phyloP scores from a whole-genome alignment of 2,329 filamentous ascomycete species.

The Kalmusia sp. region DNA sequence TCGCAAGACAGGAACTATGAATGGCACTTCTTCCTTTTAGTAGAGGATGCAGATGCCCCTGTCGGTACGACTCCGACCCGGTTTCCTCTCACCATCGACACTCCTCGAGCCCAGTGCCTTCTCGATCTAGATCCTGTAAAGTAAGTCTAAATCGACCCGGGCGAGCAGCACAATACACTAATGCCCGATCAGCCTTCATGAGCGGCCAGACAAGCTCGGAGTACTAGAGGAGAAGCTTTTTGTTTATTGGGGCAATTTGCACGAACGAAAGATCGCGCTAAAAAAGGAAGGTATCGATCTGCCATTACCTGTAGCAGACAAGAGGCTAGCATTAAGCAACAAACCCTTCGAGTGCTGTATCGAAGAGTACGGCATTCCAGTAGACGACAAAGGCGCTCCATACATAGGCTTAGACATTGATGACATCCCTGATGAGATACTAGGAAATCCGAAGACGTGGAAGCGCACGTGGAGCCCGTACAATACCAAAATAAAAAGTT shows the following conservation, averaged over 20 bases:
- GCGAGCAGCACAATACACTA: too few species aligned
- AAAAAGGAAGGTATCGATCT: slow-evolving; percentile 52
- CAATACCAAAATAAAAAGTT: not conserved
- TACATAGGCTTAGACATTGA: not conserved
- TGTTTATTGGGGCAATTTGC: slow-evolving; percentile 82
- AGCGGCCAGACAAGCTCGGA: slow-evolving; percentile 56
- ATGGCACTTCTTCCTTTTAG: slow-evolving; percentile 81
- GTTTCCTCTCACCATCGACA: slow-evolving; percentile 74
- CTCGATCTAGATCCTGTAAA: slow-evolving; percentile 62
- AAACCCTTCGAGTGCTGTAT: slow-evolving; percentile 55
- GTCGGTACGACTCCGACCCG: slow-evolving; percentile 37
- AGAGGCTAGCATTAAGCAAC: slow-evolving; percentile 40
- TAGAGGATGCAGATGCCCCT: slow-evolving; percentile 69
- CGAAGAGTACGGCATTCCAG: slow-evolving; percentile 46
- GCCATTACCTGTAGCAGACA: slow-evolving; percentile 31
- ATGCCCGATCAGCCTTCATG: slow-evolving; percentile 60
- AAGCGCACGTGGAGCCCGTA: slow-evolving; percentile 4
- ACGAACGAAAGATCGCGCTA: slow-evolving; percentile 64
- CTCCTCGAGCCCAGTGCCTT: slow-evolving; percentile 62
- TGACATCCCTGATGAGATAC: not conserved
- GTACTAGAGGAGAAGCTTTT: slow-evolving; percentile 74
- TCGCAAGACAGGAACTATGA: slow-evolving; percentile 66
- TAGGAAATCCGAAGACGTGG: slow-evolving; percentile 4
- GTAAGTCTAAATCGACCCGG: slow-evolving; percentile 51
- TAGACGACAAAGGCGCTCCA: not conserved